Evolutionary conservation across 2,329 filamentous ascomycete species (phyloP), one percentile per base, ranked within the genome.

Genomic region (Mycosphaerelloides madeirae): DNA sequence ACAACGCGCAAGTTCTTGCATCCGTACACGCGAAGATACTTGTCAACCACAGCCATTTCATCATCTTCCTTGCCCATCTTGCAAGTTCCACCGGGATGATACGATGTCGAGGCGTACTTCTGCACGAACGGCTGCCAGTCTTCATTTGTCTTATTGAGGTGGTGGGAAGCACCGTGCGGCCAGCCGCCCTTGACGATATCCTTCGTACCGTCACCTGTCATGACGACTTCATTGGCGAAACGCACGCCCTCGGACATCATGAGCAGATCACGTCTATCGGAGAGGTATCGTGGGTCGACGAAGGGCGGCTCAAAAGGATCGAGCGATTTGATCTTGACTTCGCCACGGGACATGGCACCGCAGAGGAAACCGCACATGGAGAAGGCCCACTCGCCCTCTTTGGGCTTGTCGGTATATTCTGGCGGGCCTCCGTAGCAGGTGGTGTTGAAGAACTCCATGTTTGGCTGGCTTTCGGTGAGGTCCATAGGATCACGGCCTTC

Each of bases 401-500:
- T 63, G 0, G 79, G 79, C 42, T 73, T 76, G 29, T 79, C 64
- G 15, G 69, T 65, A 48, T 72, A 81, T 47, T 80, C 76, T 50
- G 78, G 79, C 0, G 79, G 78, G 6, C 77, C 77, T 3, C 77
- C 77, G 2, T 35, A 20, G 19, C 46, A 14, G 29, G 35, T 43
- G 29, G 48, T 40, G 25, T 71, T 78, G 64, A 81, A 83, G 61
- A 81, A 76, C 54, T 83, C 80, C 38, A 81, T 59, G 54, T 82
- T 79, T 0, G 80, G 78, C 55, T 84, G 80, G 5, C 63, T 60
- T 0, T 68, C 63, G 0, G 73, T 74, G 13, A 83, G 65, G 14
- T 76, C 78, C 80, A 84, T 83, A 0, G 81, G 78, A 53, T 84
- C 81, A 3, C 80, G 75, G 3, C 75, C 76, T 19, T 68, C 61